Conservation (phyloP, 306 rosid species). For the Cicer chorassanicum region DNA sequence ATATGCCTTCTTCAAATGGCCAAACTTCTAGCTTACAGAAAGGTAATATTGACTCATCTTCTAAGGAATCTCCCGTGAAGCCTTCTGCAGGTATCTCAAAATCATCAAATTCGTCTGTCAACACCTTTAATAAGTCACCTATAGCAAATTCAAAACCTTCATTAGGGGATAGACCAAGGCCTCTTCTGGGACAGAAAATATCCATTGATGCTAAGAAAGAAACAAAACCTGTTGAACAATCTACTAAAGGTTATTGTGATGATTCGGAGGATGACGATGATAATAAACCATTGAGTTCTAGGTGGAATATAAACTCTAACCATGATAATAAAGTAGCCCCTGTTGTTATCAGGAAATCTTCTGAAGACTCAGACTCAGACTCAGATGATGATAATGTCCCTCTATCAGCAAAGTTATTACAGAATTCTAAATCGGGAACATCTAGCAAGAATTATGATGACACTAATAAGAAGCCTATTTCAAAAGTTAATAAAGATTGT, state of each 20-base stretch:
- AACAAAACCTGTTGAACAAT: neutral
- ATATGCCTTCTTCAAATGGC: conserved; percentile 51
- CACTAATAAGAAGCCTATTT: conserved; percentile 46
- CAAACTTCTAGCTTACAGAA: conserved; percentile 43
- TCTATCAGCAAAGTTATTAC: conserved; percentile 44
- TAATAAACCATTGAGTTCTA: conserved; percentile 49
- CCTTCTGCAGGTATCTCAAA: conserved; percentile 40
- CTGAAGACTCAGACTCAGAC: conserved; percentile 53
- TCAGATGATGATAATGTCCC: conserved; percentile 53
- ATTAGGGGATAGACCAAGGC: conserved; percentile 43
- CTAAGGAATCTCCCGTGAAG: conserved; percentile 37
- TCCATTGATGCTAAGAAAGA: conserved; percentile 45
- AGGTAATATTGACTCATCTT: conserved; percentile 37
- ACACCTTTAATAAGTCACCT: conserved; percentile 35
- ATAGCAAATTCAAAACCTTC: conserved; percentile 41
- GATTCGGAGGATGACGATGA: conserved; percentile 59
- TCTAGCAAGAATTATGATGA: conserved; percentile 35
- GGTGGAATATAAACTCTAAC: conserved; percentile 42
- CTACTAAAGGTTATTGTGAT: conserved; percentile 7
- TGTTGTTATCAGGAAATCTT: conserved; percentile 41
- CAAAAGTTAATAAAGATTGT: conserved; percentile 43
- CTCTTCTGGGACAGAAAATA: conserved; percentile 28
- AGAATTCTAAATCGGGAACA: conserved; percentile 44
- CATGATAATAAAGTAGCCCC: conserved; percentile 40
- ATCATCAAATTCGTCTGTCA: conserved; percentile 36